Conservation (phyloP, 148 eudicot genomes). For the Fagopyrum tataricum region DNA sequence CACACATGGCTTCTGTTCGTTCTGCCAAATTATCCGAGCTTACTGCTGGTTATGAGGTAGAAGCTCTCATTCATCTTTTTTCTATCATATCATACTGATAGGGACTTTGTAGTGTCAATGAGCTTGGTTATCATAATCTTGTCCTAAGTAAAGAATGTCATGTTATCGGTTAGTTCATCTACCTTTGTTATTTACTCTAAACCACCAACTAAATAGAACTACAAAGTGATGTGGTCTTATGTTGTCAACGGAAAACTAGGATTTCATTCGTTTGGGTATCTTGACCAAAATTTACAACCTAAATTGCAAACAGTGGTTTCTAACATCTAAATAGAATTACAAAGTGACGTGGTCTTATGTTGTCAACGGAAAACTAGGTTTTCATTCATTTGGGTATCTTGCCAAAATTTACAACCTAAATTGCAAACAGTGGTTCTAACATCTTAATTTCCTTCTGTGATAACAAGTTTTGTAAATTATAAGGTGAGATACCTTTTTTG, state of each 20-base stretch:
- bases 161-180: constrained; percentile 5
- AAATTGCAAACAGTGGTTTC: neutral
- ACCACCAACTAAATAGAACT: neutral
- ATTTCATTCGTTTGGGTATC: neutral
- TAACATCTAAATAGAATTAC: neutral
- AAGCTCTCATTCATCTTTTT: neutral
- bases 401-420: neutral
- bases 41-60: constrained; percentile 71
- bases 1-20: constrained; percentile 68
- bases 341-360: neutral
- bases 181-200: neutral
- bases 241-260: neutral
- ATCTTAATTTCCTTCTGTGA: neutral
- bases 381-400: neutral
- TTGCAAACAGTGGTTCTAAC: neutral
- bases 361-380: neutral
- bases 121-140: neutral
- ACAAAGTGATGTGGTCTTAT: neutral
- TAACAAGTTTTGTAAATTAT: neutral
- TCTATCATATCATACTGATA: neutral
- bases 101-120: neutral
- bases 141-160: neutral
- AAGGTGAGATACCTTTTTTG: neutral
- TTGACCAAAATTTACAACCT: neutral
- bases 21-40: constrained; percentile 80